A percentile compares a stretch with the other conserved stretches of the same genome.
Evolutionary conservation across 495 filamentous ascomycete genomes (phyloP).

Genomic region (Hypoxylon rickii): DNA sequence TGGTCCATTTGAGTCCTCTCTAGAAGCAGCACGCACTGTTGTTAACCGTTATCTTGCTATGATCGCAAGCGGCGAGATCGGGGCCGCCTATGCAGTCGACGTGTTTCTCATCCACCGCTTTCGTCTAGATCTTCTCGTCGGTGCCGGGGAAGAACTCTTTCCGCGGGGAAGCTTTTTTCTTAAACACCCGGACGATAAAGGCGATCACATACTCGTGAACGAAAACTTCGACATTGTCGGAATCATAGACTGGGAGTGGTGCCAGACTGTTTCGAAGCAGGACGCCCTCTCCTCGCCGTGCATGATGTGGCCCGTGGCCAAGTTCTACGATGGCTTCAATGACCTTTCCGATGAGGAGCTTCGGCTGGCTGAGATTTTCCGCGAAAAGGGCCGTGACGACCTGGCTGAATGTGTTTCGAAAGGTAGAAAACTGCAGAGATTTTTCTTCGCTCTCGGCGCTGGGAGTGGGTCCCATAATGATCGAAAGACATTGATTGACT

Average conservation of each 20-base stretch:
- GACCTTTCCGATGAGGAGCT: conserved; percentile 42
- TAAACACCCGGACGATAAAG: conserved; percentile 46
- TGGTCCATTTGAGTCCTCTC: conserved; percentile 35
- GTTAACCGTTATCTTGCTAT: conserved; percentile 26
- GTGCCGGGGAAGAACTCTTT: conserved; percentile 4
- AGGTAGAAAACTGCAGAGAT: conserved; percentile 11
- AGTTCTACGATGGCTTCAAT: conserved; percentile 48
- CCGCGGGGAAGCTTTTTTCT: conserved; percentile 45
- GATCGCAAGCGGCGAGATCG: conserved; percentile 31
- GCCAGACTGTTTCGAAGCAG: not conserved
- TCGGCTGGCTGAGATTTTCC: conserved; percentile 38
- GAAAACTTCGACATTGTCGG: conserved; percentile 45
- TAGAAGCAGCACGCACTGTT: conserved; percentile 25
- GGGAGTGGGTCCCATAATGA: not conserved
- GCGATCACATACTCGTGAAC: conserved; percentile 47
- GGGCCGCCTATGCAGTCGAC: conserved; percentile 33
- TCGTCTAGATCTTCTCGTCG: conserved; percentile 37
- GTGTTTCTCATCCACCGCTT: conserved; percentile 46
- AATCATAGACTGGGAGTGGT: conserved; percentile 48
- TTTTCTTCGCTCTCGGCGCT: conserved; percentile 6
- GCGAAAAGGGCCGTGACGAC: conserved; percentile 35
- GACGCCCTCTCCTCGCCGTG: conserved; percentile 39
- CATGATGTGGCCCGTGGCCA: conserved; percentile 47
- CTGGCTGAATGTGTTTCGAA: not conserved
- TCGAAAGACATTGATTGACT: not conserved